Evolutionary conservation across 371 early-diverging fungal species (phyloP).

Genomic region (Mucor saturninus): DNA sequence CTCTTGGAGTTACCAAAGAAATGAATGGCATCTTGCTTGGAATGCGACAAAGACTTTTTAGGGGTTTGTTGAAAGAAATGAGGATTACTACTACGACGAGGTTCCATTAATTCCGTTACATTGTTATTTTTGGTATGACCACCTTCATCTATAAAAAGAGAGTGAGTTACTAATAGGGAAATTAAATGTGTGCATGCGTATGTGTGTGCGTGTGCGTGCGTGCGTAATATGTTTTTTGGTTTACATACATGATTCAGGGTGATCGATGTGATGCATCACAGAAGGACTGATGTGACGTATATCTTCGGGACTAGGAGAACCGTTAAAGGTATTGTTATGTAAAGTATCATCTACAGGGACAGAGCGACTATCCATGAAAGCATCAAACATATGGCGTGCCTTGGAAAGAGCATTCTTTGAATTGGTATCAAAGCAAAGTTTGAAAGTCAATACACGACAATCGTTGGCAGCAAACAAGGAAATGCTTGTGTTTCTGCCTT

Average conservation of each 20-base stretch:
- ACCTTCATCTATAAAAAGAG: constrained; percentile 17
- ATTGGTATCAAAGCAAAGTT: constrained; percentile 23
- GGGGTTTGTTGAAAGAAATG: constrained; percentile 6
- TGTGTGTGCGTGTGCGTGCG: neutral
- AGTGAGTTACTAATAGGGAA: neutral
- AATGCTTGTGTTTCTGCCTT: constrained; percentile 9
- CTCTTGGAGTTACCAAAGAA: neutral
- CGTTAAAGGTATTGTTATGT: constrained; percentile 22
- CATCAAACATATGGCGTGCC: constrained; percentile 27
- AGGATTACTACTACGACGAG: constrained; percentile 5
- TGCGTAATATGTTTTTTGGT: neutral
- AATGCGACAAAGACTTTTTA: neutral
- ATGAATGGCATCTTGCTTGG: constrained; percentile 1
- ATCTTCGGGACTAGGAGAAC: constrained; percentile 29
- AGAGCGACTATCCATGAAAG: constrained; percentile 27
- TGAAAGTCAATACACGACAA: constrained; percentile 24
- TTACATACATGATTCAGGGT: constrained; percentile 32
- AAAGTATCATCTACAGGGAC: constrained; percentile 31
- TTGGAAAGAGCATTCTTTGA: constrained; percentile 16
- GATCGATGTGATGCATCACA: constrained; percentile 34
- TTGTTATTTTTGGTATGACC: constrained; percentile 5
- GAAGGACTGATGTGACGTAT: constrained; percentile 34
- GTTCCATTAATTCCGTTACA: constrained; percentile 6
- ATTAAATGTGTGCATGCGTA: neutral
- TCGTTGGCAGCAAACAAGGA: constrained; percentile 12